Conservation (phyloP, 2,329 filamentous ascomycete species). For the Trichoderma sp. region DNA sequence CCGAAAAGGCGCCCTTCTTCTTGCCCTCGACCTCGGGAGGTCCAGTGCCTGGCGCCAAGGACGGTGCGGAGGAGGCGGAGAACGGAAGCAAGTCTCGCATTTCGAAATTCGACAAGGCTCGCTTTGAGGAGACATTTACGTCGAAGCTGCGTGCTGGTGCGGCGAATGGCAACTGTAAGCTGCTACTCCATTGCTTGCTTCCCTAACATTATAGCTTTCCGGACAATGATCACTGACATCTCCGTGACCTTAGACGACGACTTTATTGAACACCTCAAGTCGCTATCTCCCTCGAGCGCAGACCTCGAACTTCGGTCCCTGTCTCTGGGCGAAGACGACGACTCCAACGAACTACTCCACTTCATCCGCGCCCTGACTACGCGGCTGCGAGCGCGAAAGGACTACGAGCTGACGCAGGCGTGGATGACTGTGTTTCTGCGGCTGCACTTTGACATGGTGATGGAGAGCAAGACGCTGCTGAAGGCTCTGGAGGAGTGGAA, state of each 20-base stretch:
- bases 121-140: constrained; percentile 61
- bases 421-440: constrained; percentile 96
- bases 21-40: constrained; percentile 66
- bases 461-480: constrained; percentile 56
- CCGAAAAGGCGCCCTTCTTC: constrained; percentile 96
- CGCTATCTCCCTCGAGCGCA: constrained; percentile 78
- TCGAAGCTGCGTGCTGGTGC: constrained; percentile 58
- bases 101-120: constrained; percentile 63
- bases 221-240: constrained; percentile 33
- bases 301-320: constrained; percentile 91
- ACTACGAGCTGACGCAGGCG: constrained; percentile 92
- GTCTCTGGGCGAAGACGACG: constrained; percentile 47
- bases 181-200: constrained; percentile 28
- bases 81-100: constrained; percentile 64
- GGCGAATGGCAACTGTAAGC: constrained; percentile 62
- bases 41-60: constrained; percentile 44
- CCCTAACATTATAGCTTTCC: background rate
- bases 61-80: constrained; percentile 40
- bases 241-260: constrained; percentile 52
- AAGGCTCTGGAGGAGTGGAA: constrained; percentile 70
- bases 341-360: constrained; percentile 70
- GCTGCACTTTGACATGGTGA: constrained; percentile 66
- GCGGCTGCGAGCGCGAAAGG: constrained; percentile 67
- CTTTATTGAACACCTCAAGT: constrained; percentile 78
- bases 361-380: constrained; percentile 82